Evolutionary conservation across 2,329 filamentous ascomycete species (phyloP).

Genomic region (Hypoxylon sp.): DNA sequence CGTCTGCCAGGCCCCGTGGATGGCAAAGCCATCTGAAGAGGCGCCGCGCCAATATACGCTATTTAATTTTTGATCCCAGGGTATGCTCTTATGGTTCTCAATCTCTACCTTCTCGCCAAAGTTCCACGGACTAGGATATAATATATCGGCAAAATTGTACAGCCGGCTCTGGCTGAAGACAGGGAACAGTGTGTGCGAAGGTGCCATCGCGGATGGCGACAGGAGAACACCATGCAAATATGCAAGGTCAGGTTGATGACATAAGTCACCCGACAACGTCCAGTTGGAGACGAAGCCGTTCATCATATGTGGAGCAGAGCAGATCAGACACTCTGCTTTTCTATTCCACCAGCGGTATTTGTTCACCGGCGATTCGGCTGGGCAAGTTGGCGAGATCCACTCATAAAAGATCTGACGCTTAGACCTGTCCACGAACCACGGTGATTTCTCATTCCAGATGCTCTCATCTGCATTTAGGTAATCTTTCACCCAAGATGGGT

Average conservation of each 20-base stretch:
- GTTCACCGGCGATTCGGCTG: constrained; percentile 62
- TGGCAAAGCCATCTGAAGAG: constrained; percentile 65
- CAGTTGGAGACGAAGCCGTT: constrained; percentile 62
- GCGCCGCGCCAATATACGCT: constrained; percentile 69
- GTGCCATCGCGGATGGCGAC: constrained; percentile 61
- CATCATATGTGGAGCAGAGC: constrained; percentile 57
- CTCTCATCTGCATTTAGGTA: constrained; percentile 47
- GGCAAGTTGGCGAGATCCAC: constrained; percentile 60
- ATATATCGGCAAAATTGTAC: constrained; percentile 68
- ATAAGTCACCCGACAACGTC: constrained; percentile 61
- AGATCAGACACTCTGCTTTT: constrained; percentile 54
- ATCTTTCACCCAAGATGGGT: constrained; percentile 47
- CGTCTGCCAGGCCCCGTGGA: constrained; percentile 67
- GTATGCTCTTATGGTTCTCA: constrained; percentile 57
- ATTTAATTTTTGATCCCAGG: constrained; percentile 65
- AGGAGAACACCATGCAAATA: constrained; percentile 67
- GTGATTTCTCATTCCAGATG: constrained; percentile 47
- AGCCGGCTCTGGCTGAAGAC: constrained; percentile 70
- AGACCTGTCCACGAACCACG: constrained; percentile 49
- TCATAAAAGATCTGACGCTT: constrained; percentile 56
- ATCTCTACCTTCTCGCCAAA: constrained; percentile 59
- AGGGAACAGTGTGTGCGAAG: constrained; percentile 64
- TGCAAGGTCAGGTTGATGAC: constrained; percentile 64
- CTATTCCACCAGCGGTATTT: constrained; percentile 59
- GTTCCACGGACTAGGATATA: constrained; percentile 60